Conservation (phyloP, 192 early-diverging fungal genomes). For the Coemansia nantahalensis region DNA sequence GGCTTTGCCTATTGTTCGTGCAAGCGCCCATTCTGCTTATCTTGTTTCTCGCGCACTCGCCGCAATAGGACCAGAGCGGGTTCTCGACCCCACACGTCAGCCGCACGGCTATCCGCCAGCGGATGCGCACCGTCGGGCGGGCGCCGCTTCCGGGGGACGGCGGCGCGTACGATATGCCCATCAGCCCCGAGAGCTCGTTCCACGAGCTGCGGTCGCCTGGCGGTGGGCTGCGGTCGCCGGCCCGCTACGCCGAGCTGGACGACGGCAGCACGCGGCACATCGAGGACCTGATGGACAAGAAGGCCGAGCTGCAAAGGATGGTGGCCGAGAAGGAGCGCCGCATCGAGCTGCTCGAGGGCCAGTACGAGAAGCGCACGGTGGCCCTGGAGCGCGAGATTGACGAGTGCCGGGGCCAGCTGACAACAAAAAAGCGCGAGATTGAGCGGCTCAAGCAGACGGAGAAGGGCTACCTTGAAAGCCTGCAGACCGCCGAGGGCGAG, state of each 20-base stretch:
- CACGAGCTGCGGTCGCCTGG: slow-evolving; percentile 20
- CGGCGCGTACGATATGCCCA: slow-evolving; percentile 13
- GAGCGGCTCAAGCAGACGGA: slow-evolving; percentile 30
- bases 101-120: slow-evolving; percentile 27
- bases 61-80: slow-evolving; percentile 28
- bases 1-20: too few relatives aligned
- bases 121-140: slow-evolving; percentile 6
- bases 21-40: too few relatives aligned
- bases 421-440: slow-evolving; percentile 47
- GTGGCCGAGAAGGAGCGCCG: slow-evolving; percentile 23
- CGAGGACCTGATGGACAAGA: slow-evolving; percentile 23
- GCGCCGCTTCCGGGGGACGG: slow-evolving; percentile 2
- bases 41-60: not conserved
- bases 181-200: slow-evolving; percentile 30
- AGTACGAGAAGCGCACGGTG: slow-evolving; percentile 26
- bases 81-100: slow-evolving; percentile 38
- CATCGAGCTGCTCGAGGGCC: slow-evolving; percentile 25
- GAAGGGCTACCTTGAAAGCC: slow-evolving; percentile 16
- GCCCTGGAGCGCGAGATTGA: slow-evolving; percentile 36
- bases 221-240: slow-evolving; percentile 18
- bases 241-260: slow-evolving; percentile 15
- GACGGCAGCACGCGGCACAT: slow-evolving; percentile 11
- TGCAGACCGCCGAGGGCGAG: slow-evolving; percentile 31
- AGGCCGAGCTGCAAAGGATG: slow-evolving; percentile 29
- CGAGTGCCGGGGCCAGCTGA: slow-evolving; percentile 39